Conservation (phyloP, 1,284 basidiomycete species). For the Cutaneotrichosporon mucoides region DNA sequence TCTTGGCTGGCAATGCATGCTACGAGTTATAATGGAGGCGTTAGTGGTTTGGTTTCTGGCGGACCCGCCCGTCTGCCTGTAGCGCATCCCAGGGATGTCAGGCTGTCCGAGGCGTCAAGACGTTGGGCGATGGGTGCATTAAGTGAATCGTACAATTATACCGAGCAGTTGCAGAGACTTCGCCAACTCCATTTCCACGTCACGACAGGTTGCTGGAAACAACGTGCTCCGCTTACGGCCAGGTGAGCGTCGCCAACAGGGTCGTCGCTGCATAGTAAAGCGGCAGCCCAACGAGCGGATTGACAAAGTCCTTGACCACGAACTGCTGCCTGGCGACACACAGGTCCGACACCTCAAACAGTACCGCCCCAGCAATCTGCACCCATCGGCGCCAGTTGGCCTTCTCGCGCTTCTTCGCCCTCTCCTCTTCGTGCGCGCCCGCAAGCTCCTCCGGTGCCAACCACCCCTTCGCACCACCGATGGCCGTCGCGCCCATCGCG, state of each 20-base stretch:
- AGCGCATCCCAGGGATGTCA: too few species aligned
- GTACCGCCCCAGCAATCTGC: slow-evolving; percentile 14
- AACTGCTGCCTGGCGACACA: slow-evolving; percentile 19
- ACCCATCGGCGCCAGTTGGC: neutral
- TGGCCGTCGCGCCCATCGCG: slow-evolving; percentile 7
- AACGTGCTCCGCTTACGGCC: slow-evolving; percentile 2
- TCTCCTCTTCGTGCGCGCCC: neutral
- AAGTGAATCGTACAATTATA: too few species aligned
- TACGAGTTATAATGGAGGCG: too few species aligned
- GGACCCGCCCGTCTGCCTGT: too few species aligned
- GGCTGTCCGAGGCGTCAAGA: too few species aligned
- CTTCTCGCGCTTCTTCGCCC: too few species aligned
- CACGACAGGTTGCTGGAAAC: too few species aligned
- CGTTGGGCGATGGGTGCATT: too few species aligned
- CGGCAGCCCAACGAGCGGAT: slow-evolving; percentile 15
- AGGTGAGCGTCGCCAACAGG: slow-evolving; percentile 12
- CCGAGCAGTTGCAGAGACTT: too few species aligned
- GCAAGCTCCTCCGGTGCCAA: neutral
- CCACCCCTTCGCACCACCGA: slow-evolving; percentile 5
- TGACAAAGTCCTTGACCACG: slow-evolving; percentile 3
- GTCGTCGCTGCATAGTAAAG: slow-evolving; percentile 17
- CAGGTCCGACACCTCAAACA: slow-evolving; percentile 18
- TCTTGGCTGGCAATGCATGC: too few species aligned
- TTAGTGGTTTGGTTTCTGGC: too few species aligned
- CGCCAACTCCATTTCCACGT: too few species aligned